phyloP scores from a whole-genome alignment of 768 basidiomycete genomes.

The Suillus fuscotomentosus region DNA sequence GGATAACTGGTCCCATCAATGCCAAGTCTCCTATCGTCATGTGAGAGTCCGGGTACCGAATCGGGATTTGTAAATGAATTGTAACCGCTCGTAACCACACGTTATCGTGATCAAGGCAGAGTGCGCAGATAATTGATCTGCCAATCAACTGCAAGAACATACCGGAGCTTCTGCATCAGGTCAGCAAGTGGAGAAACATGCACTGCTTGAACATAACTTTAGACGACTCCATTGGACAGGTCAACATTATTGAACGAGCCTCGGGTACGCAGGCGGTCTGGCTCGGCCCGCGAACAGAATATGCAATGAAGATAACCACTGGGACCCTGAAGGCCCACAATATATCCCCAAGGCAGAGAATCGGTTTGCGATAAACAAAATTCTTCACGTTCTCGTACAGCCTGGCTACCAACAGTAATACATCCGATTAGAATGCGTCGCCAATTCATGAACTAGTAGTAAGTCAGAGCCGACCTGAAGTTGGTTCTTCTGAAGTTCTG shows the following conservation, averaged over 20 bases:
- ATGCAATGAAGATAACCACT: neutral
- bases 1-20: neutral
- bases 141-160: neutral
- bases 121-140: neutral
- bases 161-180: neutral
- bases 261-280: too few species aligned
- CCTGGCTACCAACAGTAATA: neutral
- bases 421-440: neutral
- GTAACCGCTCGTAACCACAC: neutral
- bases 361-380: neutral
- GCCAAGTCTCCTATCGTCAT: neutral
- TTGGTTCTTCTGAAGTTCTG: neutral
- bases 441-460: neutral
- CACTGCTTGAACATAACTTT: neutral
- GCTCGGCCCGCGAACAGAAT: neutral
- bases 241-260: neutral
- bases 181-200: neutral
- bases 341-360: neutral
- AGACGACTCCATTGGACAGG: neutral
- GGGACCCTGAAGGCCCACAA: neutral
- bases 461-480: neutral
- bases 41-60: neutral
- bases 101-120: neutral
- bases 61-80: neutral
- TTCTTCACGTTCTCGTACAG: neutral